phyloP scores from a whole-genome alignment of 768 basidiomycete species.

The Pulveroboletus frians region DNA sequence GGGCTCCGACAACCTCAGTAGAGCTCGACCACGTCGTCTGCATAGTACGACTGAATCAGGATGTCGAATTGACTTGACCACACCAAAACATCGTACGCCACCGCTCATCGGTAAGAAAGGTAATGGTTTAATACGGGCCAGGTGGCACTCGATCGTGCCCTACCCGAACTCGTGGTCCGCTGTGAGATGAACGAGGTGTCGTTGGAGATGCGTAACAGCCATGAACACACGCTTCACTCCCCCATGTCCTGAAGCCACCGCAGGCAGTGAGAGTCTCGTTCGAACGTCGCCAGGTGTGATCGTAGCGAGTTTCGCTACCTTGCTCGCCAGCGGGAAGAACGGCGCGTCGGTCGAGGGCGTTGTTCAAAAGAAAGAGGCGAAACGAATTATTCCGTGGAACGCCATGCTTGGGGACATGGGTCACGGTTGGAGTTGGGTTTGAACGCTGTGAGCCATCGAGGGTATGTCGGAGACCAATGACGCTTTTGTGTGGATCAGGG shows the following conservation, averaged over 20 bases:
- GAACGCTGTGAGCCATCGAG: too few species aligned
- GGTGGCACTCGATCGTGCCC: constrained; percentile 1
- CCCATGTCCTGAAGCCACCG: constrained; percentile 10
- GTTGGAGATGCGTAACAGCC: neutral
- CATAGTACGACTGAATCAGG: neutral
- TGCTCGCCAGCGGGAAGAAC: neutral
- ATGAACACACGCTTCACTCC: neutral
- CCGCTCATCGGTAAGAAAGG: constrained; percentile 12
- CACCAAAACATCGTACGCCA: neutral
- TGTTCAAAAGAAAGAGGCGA: too few species aligned
- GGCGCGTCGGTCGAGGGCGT: neutral
- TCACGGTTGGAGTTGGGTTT: too few species aligned
- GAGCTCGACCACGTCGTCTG: constrained; percentile 16
- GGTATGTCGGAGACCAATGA: too few species aligned
- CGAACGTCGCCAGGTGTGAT: constrained; percentile 3
- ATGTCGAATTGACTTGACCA: neutral
- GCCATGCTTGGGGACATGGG: neutral
- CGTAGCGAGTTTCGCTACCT: neutral
- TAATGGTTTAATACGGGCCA: neutral
- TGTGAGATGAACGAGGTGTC: neutral
- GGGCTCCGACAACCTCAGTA: constrained; percentile 5
- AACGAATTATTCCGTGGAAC: neutral
- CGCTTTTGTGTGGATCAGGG: too few species aligned
- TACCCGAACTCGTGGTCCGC: neutral
- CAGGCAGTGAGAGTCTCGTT: constrained; percentile 4